Base-by-base conservation (phyloP, 192 early-diverging fungal species). In the Kickxella alabastrina region DNA sequence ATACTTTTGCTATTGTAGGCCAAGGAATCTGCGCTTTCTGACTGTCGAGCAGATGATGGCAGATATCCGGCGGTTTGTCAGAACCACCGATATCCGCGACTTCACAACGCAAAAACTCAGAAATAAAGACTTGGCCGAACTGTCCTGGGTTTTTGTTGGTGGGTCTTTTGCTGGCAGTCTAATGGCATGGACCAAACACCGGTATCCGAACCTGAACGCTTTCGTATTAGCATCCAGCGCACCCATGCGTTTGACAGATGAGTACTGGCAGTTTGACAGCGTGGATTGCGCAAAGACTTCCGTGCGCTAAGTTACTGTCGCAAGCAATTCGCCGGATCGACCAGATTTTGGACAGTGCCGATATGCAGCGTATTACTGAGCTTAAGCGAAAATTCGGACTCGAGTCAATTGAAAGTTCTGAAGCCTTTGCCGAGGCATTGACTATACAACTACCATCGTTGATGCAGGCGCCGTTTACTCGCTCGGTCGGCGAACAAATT, bases 91-190 rank as follows among this genome's bases (percentile, higher is more conserved):
- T 12, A 6, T 32, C 31, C 6, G n/a, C n/a, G n/a, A n/a, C n/a
- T n/a, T n/a, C n/a, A n/a, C n/a, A n/a, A n/a, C n/a, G n/a, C n/a
- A n/a, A n/a, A n/a, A n/a, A n/a, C n/a, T n/a, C n/a, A n/a, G n/a
- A n/a, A n/a, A n/a, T n/a, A n/a, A n/a, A n/a, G n/a, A n/a, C n/a
- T n/a, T n/a, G n/a, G n/a, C n/a, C n/a, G n/a, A n/a, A n/a, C n/a
- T n/a, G n/a, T n/a, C n/a, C 17, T 87, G 85, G 79, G 80, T 89
- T 12, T 57, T 84, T 1, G 61, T 84, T 14, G 89, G 89, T n/a
- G 86, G 81, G 28, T 85, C 84, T 6, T 91, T 88, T 64, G 68
- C 79, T 2, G 89, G 87, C 5, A 86, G 78, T 43, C 40, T 91
- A 8, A 80, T 82, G 37, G 87, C 82, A 10, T 89, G 89, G 89